Evolutionary conservation across 2,329 filamentous ascomycete genomes (phyloP), one percentile per base, ranked within the genome.

Genomic region (Colletotrichum aenigma): DNA sequence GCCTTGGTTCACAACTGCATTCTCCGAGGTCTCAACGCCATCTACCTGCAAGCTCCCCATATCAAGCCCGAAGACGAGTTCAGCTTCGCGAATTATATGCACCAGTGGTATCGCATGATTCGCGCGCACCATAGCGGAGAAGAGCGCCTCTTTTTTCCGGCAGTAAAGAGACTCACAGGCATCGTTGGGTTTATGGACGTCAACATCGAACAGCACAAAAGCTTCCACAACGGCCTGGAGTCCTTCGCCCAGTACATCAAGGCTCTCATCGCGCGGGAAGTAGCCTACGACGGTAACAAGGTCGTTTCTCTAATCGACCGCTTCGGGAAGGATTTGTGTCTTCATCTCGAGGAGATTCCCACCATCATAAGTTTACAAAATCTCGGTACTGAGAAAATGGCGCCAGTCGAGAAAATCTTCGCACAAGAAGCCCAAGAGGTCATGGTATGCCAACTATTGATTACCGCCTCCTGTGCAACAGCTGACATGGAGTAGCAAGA

Each of bases 201-300:
- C 60, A 88, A 86, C 75, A 79, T 87, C 4, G 83, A 83, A 21
- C 85, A 88, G 69, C 87, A 88, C 74, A 80, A 82, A 18, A 78
- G 79, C 2, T 88, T 88, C 70, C 80, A 83, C 21, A 77, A 77
- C 8, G 82, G 82, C 1, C 48, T 86, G 7, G 79, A 81, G 4
- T 48, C 61, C 0, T 82, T 84, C 26, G 76, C 80, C 13, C 69
- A 70, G 4, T 84, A 83, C 70, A 71, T 82, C 10, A 71, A 79
- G 24, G 68, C 75, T 55, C 84, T 80, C 68, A 26, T 64, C n/a
- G 58, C 56, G 24, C 28, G 24, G 16, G 38, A n/a, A n/a, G 55
- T 43, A 13, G 21, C 26, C 32, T 70, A 62, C 34, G 79, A 81
- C 64, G 83, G 81, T 6, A 10, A 58, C 15, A 81, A 78, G 65